Base-by-base conservation (phyloP, 176 grass and related monocot genomes). In the Aegilops sharonensis region DNA sequence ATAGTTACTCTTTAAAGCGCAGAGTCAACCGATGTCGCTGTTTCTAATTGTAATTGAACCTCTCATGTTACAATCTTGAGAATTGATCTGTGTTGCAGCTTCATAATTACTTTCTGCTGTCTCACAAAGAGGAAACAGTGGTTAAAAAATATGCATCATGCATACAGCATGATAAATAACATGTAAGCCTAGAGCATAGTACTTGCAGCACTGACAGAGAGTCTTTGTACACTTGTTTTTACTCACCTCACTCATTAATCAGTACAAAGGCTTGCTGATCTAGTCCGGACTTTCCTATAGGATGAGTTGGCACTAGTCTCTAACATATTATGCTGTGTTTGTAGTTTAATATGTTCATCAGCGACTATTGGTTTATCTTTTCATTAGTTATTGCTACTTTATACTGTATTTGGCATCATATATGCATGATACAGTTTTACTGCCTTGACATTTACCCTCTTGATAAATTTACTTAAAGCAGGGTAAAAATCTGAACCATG, bases 401-500 rank as follows among this genome's bases (percentile, higher is more conserved):
- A 50, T 86, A 50, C 40, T 90, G 37, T 78, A 78, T 86, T 77
- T 75, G 32, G 24, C 23, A 81, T 64, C 56, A 64, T 42, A 9
- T 72, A 52, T 68, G 54, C 52, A 21, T 71, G 25, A 9, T 15
- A 72, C 25, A 60, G 4, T 65, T 81, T 92, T 79, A 34, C 21
- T 77, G 34, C 65, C 73, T 83, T 77, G 27, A 86, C 68, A 69
- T 83, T 67, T 72, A 86, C 9, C 39, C 12, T 83, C 42, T 75
- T 72, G 60, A 50, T 17, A 81, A 84, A 62, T 74, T 88, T 87
- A 42, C 35, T 77, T 79, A 39, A 84, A 87, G 79, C 85, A 98
- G 96, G 93, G 93, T 62, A 91, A 87, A 78, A 85, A 82, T 92
- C 78, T 98, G 85, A 83, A 91, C 45, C 61, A 79, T 81, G 96